A percentile compares a stretch with the other conserved stretches of the same genome.
Evolutionary conservation across 306 rosid species (phyloP).

Genomic region (Gynostemma pentaphyllum): DNA sequence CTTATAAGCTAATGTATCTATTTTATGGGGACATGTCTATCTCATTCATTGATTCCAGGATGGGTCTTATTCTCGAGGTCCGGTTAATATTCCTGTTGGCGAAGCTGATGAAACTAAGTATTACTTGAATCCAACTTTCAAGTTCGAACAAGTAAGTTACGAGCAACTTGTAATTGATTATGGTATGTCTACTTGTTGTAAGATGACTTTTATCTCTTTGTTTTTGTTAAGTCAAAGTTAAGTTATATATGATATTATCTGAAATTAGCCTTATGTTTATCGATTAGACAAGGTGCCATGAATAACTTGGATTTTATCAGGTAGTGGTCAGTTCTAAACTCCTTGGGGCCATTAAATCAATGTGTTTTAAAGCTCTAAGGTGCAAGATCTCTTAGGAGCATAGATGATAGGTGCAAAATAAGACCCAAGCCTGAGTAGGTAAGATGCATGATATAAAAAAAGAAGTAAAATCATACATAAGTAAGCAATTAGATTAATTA

Average conservation of each 20-base stretch:
- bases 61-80: conserved; percentile 94
- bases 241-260: not conserved
- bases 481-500: too few relatives aligned
- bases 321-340: not conserved
- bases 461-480: too few relatives aligned
- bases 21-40: not conserved
- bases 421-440: not conserved
- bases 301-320: too few relatives aligned
- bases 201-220: not conserved
- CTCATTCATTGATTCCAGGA: conserved; percentile 42
- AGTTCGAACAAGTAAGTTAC: conserved; percentile 79
- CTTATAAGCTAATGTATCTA: not conserved
- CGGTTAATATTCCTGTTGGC: conserved; percentile 53
- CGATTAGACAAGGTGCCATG: not conserved
- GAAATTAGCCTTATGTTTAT: too few relatives aligned
- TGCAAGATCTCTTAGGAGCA: not conserved
- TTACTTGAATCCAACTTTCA: conserved; percentile 67
- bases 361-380: not conserved
- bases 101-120: conserved; percentile 48
- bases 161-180: not conserved
- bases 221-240: not conserved
- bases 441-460: not conserved
- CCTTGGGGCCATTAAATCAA: not conserved
- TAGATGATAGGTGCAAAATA: not conserved
- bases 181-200: not conserved